Base-by-base conservation (phyloP, 108 stramenopile genomes). In the Skeletonema grethae region DNA sequence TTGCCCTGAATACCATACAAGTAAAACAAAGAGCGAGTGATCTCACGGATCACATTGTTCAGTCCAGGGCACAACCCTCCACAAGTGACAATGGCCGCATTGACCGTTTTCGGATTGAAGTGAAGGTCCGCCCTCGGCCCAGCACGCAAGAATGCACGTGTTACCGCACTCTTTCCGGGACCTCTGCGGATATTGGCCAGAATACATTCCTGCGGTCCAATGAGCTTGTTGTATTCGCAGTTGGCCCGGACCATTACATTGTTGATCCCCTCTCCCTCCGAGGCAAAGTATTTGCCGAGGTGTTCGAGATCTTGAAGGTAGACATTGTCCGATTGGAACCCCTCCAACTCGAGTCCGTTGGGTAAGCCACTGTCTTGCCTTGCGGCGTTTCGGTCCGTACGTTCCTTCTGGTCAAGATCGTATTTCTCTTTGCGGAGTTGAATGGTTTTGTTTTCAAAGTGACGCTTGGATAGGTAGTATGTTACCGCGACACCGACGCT, bases 31-130 rank as follows among this genome's bases (percentile, higher is more conserved):
- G 94, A 83, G 25, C 90, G 84, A 24, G 92, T 92, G 31, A 99
- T 85, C 75, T 98, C 96, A 16, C 97, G 87, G 68, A 99, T 87
- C 31, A 98, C 96, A 84, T 96, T 97, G 83, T 99, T 99, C 35
- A 99, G 79, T 7, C 99, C 99, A 5, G 99, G 99, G 61, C 97
- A 97, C 38, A 98, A 67, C 7, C 96, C 97, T 38, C 99, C 99
- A 82, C 98, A 98, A 3, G 99, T 99, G 4, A 99, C 96, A 79
- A 99, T 97, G 20, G 96, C 98, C 0, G 97, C 98, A 73, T 91
- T 92, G 7, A 97, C 96, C 4, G 84, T 70, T 32, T 72, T 67
- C 8, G 98, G 97, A 68, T 95, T 82, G 75, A 99, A 99, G 80
- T 97, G 97, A 24, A 97, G 69, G 30, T 76, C 9, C 18, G 61